phyloP scores from a whole-genome alignment of 768 basidiomycete species.

The Favolaschia claudopus region DNA sequence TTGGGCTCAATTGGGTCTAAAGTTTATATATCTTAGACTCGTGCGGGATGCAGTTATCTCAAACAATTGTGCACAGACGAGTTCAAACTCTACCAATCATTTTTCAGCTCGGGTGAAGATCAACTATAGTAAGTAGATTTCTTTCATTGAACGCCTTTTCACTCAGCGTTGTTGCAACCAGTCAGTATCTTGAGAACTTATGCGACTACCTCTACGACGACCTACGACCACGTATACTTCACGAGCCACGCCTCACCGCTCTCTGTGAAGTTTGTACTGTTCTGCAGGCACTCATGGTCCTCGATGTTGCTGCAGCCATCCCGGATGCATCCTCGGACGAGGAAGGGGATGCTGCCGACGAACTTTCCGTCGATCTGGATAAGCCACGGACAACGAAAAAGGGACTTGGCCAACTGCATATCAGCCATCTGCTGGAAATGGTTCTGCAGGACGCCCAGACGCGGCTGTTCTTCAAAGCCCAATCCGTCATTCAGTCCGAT shows the following conservation, averaged over 20 bases:
- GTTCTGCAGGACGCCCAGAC: conserved; percentile 93
- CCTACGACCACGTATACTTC: conserved; percentile 92
- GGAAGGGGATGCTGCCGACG: conserved; percentile 35
- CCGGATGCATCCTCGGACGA: conserved; percentile 32
- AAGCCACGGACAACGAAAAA: conserved; percentile 22
- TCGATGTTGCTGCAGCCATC: conserved; percentile 74
- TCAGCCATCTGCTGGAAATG: conserved; percentile 46
- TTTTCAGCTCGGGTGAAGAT: conserved; percentile 88
- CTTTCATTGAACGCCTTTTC: background rate
- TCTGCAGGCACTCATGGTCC: conserved; percentile 94
- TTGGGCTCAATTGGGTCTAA: background rate
- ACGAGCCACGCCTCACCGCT: conserved; percentile 86
- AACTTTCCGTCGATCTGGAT: conserved; percentile 16
- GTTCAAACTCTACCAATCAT: conserved; percentile 82
- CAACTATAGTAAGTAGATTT: conserved; percentile 49
- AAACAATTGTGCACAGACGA: conserved; percentile 93
- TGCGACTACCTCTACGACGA: conserved; percentile 97
- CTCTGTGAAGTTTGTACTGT: conserved; percentile 97
- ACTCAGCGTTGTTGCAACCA: conserved; percentile 37
- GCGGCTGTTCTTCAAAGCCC: conserved; percentile 93
- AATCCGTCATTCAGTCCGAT: conserved; percentile 88
- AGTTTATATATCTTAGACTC: conserved; percentile 60
- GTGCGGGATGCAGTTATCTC: conserved; percentile 90
- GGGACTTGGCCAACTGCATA: conserved; percentile 68
- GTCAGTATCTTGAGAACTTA: conserved; percentile 87